Conservation (phyloP, 2,329 filamentous ascomycete genomes). For the Fusarium dlaminii region DNA sequence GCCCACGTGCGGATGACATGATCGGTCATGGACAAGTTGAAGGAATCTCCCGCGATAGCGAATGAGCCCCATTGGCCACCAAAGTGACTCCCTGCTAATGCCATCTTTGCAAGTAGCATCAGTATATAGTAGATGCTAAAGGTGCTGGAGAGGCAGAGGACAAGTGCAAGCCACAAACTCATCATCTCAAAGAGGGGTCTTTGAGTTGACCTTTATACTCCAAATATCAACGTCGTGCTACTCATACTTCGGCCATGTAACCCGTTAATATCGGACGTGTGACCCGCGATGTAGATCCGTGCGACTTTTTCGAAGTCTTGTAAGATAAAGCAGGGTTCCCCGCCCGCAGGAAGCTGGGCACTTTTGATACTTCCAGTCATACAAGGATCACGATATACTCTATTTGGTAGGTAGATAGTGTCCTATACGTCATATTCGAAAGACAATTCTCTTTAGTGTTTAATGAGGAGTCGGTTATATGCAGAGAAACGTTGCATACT, state of each 20-base stretch:
- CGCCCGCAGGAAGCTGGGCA: conserved; percentile 16
- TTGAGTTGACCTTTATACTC: neutral
- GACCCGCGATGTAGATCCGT: conserved; percentile 13
- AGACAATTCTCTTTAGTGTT: neutral
- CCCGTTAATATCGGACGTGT: conserved; percentile 8
- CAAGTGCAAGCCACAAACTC: neutral
- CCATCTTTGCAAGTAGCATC: neutral
- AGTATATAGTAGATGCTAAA: neutral
- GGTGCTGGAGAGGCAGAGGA: neutral
- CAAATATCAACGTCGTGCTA: neutral
- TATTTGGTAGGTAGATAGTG: conserved; percentile 22
- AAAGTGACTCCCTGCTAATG: neutral
- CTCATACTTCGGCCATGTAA: neutral
- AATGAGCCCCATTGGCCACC: neutral
- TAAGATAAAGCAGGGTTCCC: conserved; percentile 28
- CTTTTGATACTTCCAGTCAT: conserved; percentile 18
- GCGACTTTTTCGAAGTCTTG: neutral
- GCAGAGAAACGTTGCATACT: conserved; percentile 1
- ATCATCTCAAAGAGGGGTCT: neutral
- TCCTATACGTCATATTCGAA: neutral
- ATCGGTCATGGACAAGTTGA: conserved; percentile 22
- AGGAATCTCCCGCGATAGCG: neutral
- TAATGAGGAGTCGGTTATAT: neutral
- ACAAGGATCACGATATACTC: conserved; percentile 18
- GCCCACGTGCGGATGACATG: conserved; percentile 29